These are phyloP conservation scores for Meripilus lineatus DNA, from an alignment of 1,284 basidiomycete species.

Conservation along the genomic window DNA sequence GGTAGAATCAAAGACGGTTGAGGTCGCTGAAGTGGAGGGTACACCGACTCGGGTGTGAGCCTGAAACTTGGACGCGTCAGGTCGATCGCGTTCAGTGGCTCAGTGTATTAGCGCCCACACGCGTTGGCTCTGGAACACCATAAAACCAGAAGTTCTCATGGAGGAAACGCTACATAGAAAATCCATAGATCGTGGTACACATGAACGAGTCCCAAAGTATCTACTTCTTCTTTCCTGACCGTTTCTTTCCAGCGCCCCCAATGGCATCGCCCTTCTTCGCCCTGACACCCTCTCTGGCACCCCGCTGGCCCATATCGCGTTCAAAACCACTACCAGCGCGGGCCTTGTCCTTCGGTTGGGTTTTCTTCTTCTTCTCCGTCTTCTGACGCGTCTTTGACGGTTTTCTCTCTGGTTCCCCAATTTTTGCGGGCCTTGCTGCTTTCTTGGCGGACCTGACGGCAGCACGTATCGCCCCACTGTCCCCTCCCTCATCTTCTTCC, in stretches of 20 bases:
- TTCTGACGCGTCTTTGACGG: constrained; percentile 21
- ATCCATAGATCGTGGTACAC: too few species aligned
- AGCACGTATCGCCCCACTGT: constrained; percentile 53
- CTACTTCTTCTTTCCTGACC: constrained; percentile 37
- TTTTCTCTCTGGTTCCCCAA: constrained; percentile 33
- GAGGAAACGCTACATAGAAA: too few species aligned
- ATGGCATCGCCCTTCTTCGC: constrained; percentile 34
- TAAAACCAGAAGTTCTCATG: too few species aligned
- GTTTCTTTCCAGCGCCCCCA: constrained; percentile 48
- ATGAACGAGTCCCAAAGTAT: too few species aligned
- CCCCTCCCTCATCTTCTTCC: constrained; percentile 70
- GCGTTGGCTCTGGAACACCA: too few species aligned
- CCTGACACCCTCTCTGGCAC: constrained; percentile 29
- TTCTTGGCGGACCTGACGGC: constrained; percentile 87
- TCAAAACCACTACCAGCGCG: constrained; percentile 22
- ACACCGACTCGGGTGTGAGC: too few species aligned
- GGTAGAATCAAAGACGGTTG: too few species aligned
- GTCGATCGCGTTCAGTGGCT: too few species aligned
- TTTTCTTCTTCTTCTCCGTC: constrained; percentile 14
- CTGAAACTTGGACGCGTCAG: too few species aligned
- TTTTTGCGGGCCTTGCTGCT: constrained; percentile 53
- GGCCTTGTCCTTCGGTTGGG: constrained; percentile 12
- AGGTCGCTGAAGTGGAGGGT: too few species aligned
- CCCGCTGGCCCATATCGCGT: constrained; percentile 29
- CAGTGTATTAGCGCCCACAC: too few species aligned